Evolutionary conservation across 495 filamentous ascomycete species (phyloP), one percentile per base, ranked within the genome.

Genomic region (Penicillium simplicissimum): DNA sequence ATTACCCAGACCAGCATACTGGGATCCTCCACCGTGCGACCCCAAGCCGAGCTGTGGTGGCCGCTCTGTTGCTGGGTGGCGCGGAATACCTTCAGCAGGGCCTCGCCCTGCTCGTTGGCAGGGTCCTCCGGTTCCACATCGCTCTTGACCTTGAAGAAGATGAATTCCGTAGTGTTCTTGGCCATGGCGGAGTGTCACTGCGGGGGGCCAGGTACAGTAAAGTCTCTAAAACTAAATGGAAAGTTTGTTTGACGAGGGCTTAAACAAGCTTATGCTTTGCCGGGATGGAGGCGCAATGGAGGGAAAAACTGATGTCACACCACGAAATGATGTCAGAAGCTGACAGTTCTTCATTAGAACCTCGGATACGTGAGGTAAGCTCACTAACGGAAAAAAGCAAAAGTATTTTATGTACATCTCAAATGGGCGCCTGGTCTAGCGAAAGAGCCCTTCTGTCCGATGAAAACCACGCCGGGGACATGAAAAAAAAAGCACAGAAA

Each of bases 71-170:
- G 62, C 53, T 72, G 67, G 11, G 68, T 67, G 14, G 62, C 53
- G 43, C 62, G 57, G 54, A 79, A 73, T 25, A 73, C 43, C 6
- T 60, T 55, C 15, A 77, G 60, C 8, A 79, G 67, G 7, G 60
- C 58, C 11, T 60, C 31, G 40, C 78, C 78, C 45, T 75, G 69
- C 31, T 67, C 66, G 59, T 63, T 80, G 23, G 56, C 58, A 19
- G 71, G 72, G 34, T 79, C 73, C 62, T 79, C 78, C 10, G 77
- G 78, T 59, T 71, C 73, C n/a, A 81, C 71, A 19, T 71, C 66
- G 28, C 67, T 59, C 59, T 75, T 77, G 42, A 76, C 53, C 19
- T 71, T 73, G 71, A 79, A 77, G 55, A 69, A 75, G 60, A 79
- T 70, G 63, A 81, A 72, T 58, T 81, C 71, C 48, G 62, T 73